phyloP scores from a whole-genome alignment of 1,139 yeast species.

The Blastobotrys proliferans region DNA sequence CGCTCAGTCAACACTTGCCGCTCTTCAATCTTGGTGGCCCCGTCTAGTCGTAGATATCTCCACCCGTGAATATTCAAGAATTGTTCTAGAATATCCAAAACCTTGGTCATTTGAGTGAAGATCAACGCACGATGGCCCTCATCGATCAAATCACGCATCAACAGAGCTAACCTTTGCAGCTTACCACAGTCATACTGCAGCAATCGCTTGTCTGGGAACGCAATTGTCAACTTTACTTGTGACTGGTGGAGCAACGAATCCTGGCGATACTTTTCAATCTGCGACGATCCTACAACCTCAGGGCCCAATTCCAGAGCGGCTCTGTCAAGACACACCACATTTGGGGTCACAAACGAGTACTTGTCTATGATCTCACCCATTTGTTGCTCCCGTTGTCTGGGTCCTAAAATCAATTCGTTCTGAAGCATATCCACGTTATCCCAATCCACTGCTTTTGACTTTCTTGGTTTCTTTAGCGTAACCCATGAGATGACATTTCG shows the following conservation, averaged over 20 bases:
- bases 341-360: conserved; percentile 84
- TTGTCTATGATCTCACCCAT: conserved; percentile 59
- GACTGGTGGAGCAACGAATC: conserved; percentile 67
- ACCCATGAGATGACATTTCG: conserved; percentile 17
- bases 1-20: conserved; percentile 91
- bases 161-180: conserved; percentile 72
- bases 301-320: conserved; percentile 48
- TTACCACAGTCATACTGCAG: conserved; percentile 97
- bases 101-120: conserved; percentile 98
- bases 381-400: conserved; percentile 42
- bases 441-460: conserved; percentile 22
- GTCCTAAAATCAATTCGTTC: conserved; percentile 36
- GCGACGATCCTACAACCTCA: conserved; percentile 7
- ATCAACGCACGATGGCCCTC: conserved; percentile 92
- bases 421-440: conserved; percentile 16
- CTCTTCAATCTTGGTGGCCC: conserved; percentile 96
- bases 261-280: conserved; percentile 16
- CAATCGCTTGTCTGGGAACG: conserved; percentile 91
- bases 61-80: conserved; percentile 93
- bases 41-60: conserved; percentile 91
- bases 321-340: conserved; percentile 75
- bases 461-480: conserved; percentile 1
- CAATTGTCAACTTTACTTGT: conserved; percentile 84
- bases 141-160: conserved; percentile 72
- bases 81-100: conserved; percentile 87